Evolutionary conservation across 2,329 filamentous ascomycete species (phyloP).

Genomic region (Calonectria pseudoturangicola): DNA sequence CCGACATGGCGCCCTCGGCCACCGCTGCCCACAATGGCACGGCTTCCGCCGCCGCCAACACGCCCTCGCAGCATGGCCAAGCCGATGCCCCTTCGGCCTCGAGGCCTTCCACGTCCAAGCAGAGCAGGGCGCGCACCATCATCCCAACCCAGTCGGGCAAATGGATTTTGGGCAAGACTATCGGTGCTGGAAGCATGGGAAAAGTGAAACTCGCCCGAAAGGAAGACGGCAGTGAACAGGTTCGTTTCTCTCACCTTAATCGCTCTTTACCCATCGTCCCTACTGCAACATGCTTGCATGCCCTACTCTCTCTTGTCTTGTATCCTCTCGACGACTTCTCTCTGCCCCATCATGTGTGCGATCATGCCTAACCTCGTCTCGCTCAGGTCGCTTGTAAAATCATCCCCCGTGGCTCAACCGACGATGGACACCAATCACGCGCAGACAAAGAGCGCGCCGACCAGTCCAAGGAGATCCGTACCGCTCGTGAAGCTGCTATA

Average conservation of each 20-base stretch:
- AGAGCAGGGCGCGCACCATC: constrained; percentile 81
- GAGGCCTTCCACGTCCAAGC: constrained; percentile 65
- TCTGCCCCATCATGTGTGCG: constrained; percentile 27
- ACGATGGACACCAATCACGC: constrained; percentile 84
- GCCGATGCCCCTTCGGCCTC: constrained; percentile 59
- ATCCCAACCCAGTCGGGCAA: constrained; percentile 93
- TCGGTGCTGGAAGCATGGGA: constrained; percentile 98
- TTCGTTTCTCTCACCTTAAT: constrained; percentile 63
- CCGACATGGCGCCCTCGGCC: constrained; percentile 71
- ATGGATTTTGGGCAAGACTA: constrained; percentile 97
- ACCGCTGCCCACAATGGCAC: constrained; percentile 72
- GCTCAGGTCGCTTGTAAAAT: constrained; percentile 93
- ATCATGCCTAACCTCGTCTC: constrained; percentile 41
- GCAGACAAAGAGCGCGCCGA: constrained; percentile 92
- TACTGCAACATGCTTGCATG: constrained; percentile 41
- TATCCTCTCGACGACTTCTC: constrained; percentile 11
- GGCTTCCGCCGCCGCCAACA: constrained; percentile 70
- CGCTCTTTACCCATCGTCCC: constrained; percentile 11
- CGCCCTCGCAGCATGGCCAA: constrained; percentile 61
- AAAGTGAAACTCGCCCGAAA: constrained; percentile 98
- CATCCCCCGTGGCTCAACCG: constrained; percentile 90
- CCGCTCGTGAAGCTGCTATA: constrained; percentile 95
- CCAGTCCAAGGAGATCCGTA: constrained; percentile 96
- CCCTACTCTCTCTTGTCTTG: not conserved
- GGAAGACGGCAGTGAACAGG: constrained; percentile 92